Percentiles rank a stretch among this genome's conserved stretches.
Evolutionary conservation across 1,284 basidiomycete species (phyloP).

Genomic region (Clitocybe nebularis): DNA sequence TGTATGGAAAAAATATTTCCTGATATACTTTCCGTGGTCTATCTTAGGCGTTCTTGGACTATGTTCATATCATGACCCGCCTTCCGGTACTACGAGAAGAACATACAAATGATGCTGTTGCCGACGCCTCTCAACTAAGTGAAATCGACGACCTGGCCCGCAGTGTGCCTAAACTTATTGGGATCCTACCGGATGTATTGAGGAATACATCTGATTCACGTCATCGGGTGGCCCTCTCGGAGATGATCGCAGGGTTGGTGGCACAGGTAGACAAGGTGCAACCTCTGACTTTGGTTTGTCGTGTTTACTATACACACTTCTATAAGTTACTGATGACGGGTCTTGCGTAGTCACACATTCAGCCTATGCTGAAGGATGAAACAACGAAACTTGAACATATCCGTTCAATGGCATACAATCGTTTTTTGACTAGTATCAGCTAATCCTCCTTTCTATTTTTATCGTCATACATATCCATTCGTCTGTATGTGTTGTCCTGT

Average conservation of each 20-base stretch:
- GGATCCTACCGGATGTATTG: slow-evolving; percentile 67
- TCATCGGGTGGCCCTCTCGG: slow-evolving; percentile 66
- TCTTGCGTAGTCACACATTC: slow-evolving; percentile 27
- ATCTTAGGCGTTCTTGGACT: slow-evolving; percentile 64
- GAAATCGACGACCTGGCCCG: slow-evolving; percentile 62
- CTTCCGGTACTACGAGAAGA: slow-evolving; percentile 55
- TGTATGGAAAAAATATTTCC: not conserved
- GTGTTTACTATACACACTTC: slow-evolving; percentile 2
- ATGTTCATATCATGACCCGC: slow-evolving; percentile 58
- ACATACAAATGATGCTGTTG: slow-evolving; percentile 36
- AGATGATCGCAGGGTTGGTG: slow-evolving; percentile 68
- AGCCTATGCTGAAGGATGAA: slow-evolving; percentile 28
- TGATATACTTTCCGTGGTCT: slow-evolving; percentile 10
- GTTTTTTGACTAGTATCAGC: too few species aligned
- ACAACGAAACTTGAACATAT: slow-evolving; percentile 34
- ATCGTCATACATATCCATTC: too few species aligned
- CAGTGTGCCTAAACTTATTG: slow-evolving; percentile 63
- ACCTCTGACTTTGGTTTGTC: slow-evolving; percentile 54
- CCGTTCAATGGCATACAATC: slow-evolving; percentile 29
- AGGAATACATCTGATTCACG: slow-evolving; percentile 52
- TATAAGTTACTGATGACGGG: not conserved
- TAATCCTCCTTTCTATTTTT: too few species aligned
- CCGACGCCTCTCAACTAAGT: slow-evolving; percentile 42
- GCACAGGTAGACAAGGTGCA: slow-evolving; percentile 54
- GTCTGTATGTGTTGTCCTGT: too few species aligned